Percentiles rank a stretch among this genome's conserved stretches.
These are phyloP conservation scores for Fraxinus anomala DNA, from an alignment of 257 asterid genomes.

Conservation along the genomic window DNA sequence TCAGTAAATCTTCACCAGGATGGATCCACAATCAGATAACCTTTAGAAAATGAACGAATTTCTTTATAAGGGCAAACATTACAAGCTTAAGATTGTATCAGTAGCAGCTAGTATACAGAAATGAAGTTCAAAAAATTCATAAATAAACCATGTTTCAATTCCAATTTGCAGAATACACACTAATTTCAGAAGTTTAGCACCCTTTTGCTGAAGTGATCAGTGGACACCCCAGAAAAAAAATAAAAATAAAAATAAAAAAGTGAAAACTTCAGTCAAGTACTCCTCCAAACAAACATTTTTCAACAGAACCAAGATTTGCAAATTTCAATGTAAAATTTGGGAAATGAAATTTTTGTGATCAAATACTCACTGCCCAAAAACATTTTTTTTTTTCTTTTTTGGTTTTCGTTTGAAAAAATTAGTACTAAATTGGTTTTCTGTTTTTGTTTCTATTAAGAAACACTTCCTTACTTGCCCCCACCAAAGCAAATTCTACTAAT, in stretches of 20 bases:
- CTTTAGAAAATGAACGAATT: conserved; percentile 46
- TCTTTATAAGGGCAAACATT: conserved; percentile 25
- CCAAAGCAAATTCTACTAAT: background rate
- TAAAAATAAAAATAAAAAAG: too few relatives aligned
- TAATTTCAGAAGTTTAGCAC: too few relatives aligned
- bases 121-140: background rate
- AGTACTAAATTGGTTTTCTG: too few relatives aligned
- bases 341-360: background rate
- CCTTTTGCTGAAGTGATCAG: background rate
- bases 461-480: background rate
- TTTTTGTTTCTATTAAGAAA: too few relatives aligned
- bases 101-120: background rate
- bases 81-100: conserved; percentile 2
- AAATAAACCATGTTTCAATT: background rate
- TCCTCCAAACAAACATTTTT: background rate
- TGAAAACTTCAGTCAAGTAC: background rate
- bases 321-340: background rate
- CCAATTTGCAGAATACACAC: too few relatives aligned
- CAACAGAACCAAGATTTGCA: background rate
- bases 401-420: too few relatives aligned
- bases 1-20: conserved; percentile 35
- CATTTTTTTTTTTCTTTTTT: too few relatives aligned
- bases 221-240: background rate
- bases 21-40: conserved; percentile 39
- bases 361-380: too few relatives aligned